A percentile compares a stretch with the other conserved stretches of the same genome.
Evolutionary conservation across 345 rosid species (phyloP).

Genomic region (Salix suchowensis): DNA sequence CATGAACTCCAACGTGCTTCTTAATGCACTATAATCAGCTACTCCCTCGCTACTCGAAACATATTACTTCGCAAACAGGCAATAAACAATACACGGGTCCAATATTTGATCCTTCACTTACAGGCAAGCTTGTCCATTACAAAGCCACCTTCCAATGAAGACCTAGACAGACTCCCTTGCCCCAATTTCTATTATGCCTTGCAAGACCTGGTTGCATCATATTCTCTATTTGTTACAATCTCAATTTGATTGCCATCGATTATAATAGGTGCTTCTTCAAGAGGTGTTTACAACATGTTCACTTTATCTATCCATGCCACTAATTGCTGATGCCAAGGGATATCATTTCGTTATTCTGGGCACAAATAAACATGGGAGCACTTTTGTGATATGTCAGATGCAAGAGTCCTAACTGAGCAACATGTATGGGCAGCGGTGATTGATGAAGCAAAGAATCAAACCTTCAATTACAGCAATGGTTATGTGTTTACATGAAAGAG

Average conservation of each 20-base stretch:
- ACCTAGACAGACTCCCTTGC: slow-evolving; percentile 27
- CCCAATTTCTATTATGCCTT: slow-evolving; percentile 42
- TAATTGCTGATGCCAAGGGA: slow-evolving; percentile 24
- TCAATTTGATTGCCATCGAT: slow-evolving; percentile 20
- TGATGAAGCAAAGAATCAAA: slow-evolving; percentile 14
- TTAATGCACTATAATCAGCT: slow-evolving; percentile 2
- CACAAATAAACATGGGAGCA: slow-evolving; percentile 35
- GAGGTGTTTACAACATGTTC: slow-evolving; percentile 27
- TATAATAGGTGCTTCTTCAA: slow-evolving; percentile 29
- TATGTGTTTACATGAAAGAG: slow-evolving; percentile 34
- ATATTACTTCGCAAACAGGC: slow-evolving; percentile 31
- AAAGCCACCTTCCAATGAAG: slow-evolving; percentile 34
- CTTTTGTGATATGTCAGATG: slow-evolving; percentile 29
- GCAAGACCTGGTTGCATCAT: slow-evolving; percentile 31
- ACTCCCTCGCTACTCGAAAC: slow-evolving; percentile 13
- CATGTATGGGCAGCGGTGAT: slow-evolving; percentile 31
- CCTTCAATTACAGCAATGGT: slow-evolving; percentile 35
- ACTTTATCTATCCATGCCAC: slow-evolving; percentile 22
- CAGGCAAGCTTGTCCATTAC: slow-evolving; percentile 9
- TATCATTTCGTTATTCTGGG: slow-evolving; percentile 29
- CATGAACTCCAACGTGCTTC: slow-evolving; percentile 22
- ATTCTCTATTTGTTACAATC: slow-evolving; percentile 11
- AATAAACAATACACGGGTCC: slow-evolving; percentile 42
- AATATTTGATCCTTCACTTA: not conserved
- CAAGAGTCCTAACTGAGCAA: slow-evolving; percentile 29